phyloP scores from a whole-genome alignment of 2,329 filamentous ascomycete species.

The Colletotrichum zoysiae region DNA sequence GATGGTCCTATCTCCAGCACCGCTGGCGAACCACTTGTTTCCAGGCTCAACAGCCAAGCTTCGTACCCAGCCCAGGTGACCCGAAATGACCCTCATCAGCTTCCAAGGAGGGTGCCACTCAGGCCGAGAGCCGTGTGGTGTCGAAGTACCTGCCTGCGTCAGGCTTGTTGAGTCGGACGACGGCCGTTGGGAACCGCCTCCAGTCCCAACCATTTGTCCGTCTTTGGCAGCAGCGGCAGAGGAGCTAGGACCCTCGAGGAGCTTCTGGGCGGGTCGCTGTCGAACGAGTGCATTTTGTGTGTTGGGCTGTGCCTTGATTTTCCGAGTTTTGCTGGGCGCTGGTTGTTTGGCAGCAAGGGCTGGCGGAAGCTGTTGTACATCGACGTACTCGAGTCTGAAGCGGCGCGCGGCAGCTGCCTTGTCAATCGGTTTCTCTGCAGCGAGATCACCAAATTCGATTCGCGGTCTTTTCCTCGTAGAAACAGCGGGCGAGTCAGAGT shows the following conservation, averaged over 20 bases:
- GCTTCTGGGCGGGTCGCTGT: slow-evolving; percentile 47
- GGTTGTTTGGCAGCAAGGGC: slow-evolving; percentile 83
- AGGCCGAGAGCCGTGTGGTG: slow-evolving; percentile 71
- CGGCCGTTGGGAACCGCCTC: neutral
- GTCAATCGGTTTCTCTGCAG: slow-evolving; percentile 2
- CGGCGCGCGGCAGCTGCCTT: slow-evolving; percentile 55
- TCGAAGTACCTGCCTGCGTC: slow-evolving; percentile 42
- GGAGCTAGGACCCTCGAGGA: slow-evolving; percentile 50
- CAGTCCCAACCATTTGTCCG: neutral
- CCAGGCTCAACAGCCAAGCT: slow-evolving; percentile 91
- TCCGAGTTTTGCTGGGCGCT: slow-evolving; percentile 55
- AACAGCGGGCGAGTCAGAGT: slow-evolving; percentile 47
- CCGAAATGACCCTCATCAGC: slow-evolving; percentile 96
- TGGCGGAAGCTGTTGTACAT: slow-evolving; percentile 81
- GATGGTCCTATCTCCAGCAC: slow-evolving; percentile 94
- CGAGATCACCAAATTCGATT: slow-evolving; percentile 6
- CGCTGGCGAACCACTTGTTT: slow-evolving; percentile 97
- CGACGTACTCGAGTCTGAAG: slow-evolving; percentile 80
- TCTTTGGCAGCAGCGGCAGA: slow-evolving; percentile 8
- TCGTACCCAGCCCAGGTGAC: slow-evolving; percentile 95
- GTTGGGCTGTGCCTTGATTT: slow-evolving; percentile 46
- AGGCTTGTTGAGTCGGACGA: slow-evolving; percentile 49
- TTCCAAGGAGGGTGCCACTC: slow-evolving; percentile 99
- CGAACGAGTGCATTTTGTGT: slow-evolving; percentile 65
- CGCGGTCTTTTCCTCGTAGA: slow-evolving; percentile 53